These are phyloP conservation scores for Adansonia madagascariensis DNA, from an alignment of 441 rosid species.

Conservation along the genomic window DNA sequence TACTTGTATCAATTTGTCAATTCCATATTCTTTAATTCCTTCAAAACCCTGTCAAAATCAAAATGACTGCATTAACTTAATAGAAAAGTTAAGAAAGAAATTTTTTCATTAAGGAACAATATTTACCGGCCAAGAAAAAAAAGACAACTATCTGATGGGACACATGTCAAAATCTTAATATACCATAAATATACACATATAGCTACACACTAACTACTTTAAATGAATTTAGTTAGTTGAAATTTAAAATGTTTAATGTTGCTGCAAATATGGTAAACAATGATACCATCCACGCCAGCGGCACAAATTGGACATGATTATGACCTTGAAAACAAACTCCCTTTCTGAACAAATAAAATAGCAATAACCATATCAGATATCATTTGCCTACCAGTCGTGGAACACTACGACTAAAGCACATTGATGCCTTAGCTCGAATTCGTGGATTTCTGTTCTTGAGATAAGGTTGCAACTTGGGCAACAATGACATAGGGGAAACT, in stretches of 20 bases:
- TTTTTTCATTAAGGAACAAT: neutral
- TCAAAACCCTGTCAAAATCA: slow-evolving; percentile 67
- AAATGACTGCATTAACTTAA: neutral
- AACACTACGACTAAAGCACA: slow-evolving; percentile 78
- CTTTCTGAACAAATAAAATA: slow-evolving; percentile 3
- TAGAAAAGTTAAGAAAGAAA: neutral
- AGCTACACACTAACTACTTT: neutral
- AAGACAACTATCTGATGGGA: neutral
- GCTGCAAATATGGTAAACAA: neutral
- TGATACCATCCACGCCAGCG: neutral
- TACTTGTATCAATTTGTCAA: slow-evolving; percentile 72
- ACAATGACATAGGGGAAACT: slow-evolving; percentile 60
- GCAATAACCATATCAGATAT: neutral
- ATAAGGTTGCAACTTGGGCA: slow-evolving; percentile 79
- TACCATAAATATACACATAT: neutral
- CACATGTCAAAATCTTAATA: neutral
- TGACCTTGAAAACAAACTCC: neutral
- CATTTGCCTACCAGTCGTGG: slow-evolving; percentile 62
- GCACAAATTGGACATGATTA: slow-evolving; percentile 13
- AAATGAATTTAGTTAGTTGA: neutral
- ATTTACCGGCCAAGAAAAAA: neutral
- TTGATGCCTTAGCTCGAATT: slow-evolving; percentile 89
- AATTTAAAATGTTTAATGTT: neutral
- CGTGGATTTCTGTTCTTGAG: slow-evolving; percentile 86
- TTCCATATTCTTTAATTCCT: slow-evolving; percentile 78